Evolutionary conservation across 768 basidiomycete species (phyloP).

Genomic region (Boletus coccyginus): DNA sequence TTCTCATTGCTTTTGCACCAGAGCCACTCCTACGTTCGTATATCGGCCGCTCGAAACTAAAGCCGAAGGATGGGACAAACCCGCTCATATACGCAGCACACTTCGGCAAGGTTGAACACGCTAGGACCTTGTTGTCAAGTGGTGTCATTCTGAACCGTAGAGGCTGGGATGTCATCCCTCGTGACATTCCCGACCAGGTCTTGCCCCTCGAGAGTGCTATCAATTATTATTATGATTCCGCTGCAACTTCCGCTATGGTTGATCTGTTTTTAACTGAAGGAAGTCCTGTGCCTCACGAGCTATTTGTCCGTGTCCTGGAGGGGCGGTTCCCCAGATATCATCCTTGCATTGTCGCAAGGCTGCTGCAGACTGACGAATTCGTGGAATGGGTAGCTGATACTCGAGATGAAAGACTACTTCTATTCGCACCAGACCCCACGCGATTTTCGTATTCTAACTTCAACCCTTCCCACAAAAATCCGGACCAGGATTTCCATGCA

Average conservation of each 20-base stretch:
- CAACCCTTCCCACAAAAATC: neutral
- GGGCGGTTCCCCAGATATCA: fast-evolving
- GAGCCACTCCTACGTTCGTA: neutral
- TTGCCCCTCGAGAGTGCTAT: neutral
- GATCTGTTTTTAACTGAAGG: neutral
- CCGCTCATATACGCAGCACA: slow-evolving; percentile 5
- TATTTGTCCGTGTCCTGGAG: neutral
- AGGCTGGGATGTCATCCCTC: neutral
- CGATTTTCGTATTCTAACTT: too few relatives aligned
- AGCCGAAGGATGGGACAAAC: neutral
- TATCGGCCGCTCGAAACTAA: neutral
- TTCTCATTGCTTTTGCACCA: neutral
- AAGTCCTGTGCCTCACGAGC: neutral
- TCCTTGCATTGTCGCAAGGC: neutral
- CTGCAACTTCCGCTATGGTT: neutral
- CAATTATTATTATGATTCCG: too few relatives aligned
- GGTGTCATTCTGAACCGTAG: neutral
- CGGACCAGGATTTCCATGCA: neutral
- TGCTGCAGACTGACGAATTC: slow-evolving; percentile 16
- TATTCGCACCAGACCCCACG: neutral
- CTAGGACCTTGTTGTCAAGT: neutral
- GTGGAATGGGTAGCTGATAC: slow-evolving; percentile 3
- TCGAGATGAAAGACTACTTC: neutral
- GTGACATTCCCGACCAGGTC: too few relatives aligned
- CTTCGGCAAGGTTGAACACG: neutral